Percentiles rank a stretch among this genome's conserved stretches.
These are phyloP conservation scores for Brassica cretica DNA, from an alignment of 345 rosid genomes.

Conservation along the genomic window DNA sequence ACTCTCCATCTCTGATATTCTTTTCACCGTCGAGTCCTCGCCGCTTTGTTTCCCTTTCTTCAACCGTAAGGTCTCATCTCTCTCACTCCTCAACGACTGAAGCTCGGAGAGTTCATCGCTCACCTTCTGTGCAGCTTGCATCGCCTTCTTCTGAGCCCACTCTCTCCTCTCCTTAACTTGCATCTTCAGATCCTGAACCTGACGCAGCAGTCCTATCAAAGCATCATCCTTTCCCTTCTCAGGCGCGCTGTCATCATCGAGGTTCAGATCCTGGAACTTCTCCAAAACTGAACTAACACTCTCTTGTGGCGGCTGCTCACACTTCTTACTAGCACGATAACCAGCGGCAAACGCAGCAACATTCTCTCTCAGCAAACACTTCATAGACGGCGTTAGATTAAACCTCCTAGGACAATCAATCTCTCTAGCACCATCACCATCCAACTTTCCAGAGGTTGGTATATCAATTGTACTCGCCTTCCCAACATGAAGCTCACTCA, in stretches of 20 bases:
- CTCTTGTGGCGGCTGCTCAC: slow-evolving; percentile 46
- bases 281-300: slow-evolving; percentile 58
- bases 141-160: slow-evolving; percentile 97
- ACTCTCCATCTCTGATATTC: slow-evolving; percentile 78
- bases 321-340: slow-evolving; percentile 70
- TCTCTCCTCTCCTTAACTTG: slow-evolving; percentile 86
- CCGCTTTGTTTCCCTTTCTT: slow-evolving; percentile 84
- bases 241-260: slow-evolving; percentile 69
- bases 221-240: slow-evolving; percentile 78
- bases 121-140: slow-evolving; percentile 94
- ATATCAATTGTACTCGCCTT: slow-evolving; percentile 70
- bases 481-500: slow-evolving; percentile 91
- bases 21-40: slow-evolving; percentile 78
- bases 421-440: slow-evolving; percentile 46
- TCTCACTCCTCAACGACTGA: slow-evolving; percentile 75
- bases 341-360: slow-evolving; percentile 91
- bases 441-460: slow-evolving; percentile 43
- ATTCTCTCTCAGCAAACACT: slow-evolving; percentile 77
- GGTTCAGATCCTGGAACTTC: slow-evolving; percentile 74
- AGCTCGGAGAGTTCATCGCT: slow-evolving; percentile 81
- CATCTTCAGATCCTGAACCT: slow-evolving; percentile 73
- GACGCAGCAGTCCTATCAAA: slow-evolving; percentile 57
- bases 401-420: slow-evolving; percentile 86
- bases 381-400: slow-evolving; percentile 83
- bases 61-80: slow-evolving; percentile 77